Evolutionary conservation across 202 grass and related monocot genomes (phyloP).

Genomic region (Carex sylvatica): DNA sequence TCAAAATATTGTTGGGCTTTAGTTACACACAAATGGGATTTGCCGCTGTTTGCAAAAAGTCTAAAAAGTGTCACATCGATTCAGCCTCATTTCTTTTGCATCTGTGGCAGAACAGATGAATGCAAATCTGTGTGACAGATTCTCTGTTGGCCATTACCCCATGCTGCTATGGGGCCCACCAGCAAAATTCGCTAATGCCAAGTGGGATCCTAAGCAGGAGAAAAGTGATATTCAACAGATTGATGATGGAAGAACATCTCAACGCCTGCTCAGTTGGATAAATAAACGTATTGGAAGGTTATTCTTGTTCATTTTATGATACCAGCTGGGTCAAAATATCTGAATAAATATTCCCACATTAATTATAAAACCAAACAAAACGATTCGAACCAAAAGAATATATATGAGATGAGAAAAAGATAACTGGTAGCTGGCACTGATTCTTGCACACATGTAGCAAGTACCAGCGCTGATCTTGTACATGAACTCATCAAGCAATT

Average conservation of each 20-base stretch:
- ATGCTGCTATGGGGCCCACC: conserved; percentile 86
- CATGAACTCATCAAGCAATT: background rate
- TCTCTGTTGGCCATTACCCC: conserved; percentile 82
- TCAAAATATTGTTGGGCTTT: conserved; percentile 12
- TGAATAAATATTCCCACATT: background rate
- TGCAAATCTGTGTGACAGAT: conserved; percentile 70
- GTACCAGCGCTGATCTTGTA: background rate
- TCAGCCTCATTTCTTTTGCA: conserved; percentile 33
- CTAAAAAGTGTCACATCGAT: background rate
- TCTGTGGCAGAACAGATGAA: conserved; percentile 92
- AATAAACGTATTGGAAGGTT: conserved; percentile 82
- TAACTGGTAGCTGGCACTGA: background rate
- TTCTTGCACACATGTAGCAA: background rate
- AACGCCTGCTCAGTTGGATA: conserved; percentile 85
- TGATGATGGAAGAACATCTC: conserved; percentile 87
- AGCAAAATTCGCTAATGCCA: conserved; percentile 48
- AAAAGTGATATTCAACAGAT: conserved; percentile 75
- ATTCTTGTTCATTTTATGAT: conserved; percentile 32
- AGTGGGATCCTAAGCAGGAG: conserved; percentile 82
- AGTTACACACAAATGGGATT: conserved; percentile 6
- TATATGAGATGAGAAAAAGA: background rate
- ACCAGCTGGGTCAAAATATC: background rate
- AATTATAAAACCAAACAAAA: background rate
- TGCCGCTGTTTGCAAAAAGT: background rate
- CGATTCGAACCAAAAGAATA: background rate